These are phyloP conservation scores for Pythium phragmitis DNA, from an alignment of 352 stramenopile genomes.

Conservation along the genomic window DNA sequence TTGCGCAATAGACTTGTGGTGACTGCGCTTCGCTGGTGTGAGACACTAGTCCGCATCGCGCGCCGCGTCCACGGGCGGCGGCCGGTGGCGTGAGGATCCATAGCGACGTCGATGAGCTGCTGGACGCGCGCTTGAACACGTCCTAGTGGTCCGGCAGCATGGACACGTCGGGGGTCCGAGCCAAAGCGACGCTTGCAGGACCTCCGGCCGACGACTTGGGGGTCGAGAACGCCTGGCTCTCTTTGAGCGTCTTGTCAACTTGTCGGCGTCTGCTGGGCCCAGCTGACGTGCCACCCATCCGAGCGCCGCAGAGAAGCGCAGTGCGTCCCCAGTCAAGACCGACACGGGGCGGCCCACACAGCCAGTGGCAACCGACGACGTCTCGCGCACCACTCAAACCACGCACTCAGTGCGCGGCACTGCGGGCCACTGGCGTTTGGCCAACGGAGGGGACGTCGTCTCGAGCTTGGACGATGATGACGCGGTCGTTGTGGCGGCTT, in stretches of 20 bases:
- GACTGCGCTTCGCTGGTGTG: conserved; percentile 22
- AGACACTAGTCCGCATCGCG: conserved; percentile 36
- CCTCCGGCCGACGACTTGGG: conserved; percentile 89
- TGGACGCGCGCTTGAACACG: conserved; percentile 41
- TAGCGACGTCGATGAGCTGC: conserved; percentile 24
- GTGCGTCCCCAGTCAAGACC: conserved; percentile 86
- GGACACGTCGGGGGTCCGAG: conserved; percentile 47
- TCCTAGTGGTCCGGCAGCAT: conserved; percentile 74
- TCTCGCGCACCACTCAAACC: conserved; percentile 73
- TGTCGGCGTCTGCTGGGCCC: conserved; percentile 69
- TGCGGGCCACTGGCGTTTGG: conserved; percentile 49
- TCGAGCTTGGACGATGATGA: conserved; percentile 27
- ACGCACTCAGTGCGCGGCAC: conserved; percentile 62
- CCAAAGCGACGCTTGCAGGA: conserved; percentile 58
- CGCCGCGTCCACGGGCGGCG: conserved; percentile 68
- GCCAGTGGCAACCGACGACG: conserved; percentile 8
- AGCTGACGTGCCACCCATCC: conserved; percentile 55
- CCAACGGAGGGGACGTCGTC: conserved; percentile 35
- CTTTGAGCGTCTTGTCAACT: conserved; percentile 49
- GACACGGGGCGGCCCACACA: conserved; percentile 26
- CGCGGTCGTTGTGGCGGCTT: conserved; percentile 7
- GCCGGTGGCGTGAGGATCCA: conserved; percentile 91
- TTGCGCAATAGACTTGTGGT: conserved; percentile 67
- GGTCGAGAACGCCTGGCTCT: conserved; percentile 86
- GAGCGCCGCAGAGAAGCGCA: conserved; percentile 67